phyloP scores from a whole-genome alignment of 257 asterid genomes.

The Coffea canephora region DNA sequence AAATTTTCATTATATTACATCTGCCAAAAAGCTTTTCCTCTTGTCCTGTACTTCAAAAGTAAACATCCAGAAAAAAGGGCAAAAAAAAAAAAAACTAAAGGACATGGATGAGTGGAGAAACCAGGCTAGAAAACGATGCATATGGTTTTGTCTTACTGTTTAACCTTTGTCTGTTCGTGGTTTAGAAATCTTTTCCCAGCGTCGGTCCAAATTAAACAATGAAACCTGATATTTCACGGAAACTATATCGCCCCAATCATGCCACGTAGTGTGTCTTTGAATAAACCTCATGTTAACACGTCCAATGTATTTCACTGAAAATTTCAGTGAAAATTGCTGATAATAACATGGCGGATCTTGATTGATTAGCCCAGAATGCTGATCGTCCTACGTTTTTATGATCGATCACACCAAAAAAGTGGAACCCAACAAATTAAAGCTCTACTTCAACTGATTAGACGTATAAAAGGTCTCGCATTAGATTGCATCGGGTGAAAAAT shows the following conservation, averaged over 20 bases:
- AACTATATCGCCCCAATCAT: neutral
- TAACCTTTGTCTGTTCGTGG: conserved; percentile 4
- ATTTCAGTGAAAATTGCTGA: no score
- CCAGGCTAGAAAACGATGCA: conserved; percentile 20
- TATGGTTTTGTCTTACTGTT: neutral
- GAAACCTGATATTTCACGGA: neutral
- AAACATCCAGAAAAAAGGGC: neutral
- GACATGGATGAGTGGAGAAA: conserved; percentile 17
- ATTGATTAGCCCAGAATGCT: no score
- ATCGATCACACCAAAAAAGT: neutral
- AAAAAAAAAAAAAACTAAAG: neutral
- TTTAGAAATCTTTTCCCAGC: neutral
- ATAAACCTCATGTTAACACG: neutral
- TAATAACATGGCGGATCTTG: neutral
- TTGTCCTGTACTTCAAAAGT: conserved; percentile 21
- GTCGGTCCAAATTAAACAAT: conserved; percentile 2
- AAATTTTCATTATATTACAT: no score
- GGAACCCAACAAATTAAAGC: neutral
- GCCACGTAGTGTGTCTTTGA: neutral
- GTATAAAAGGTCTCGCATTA: no score
- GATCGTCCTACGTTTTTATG: neutral
- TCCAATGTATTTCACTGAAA: no score
- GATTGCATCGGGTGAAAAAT: neutral
- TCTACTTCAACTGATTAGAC: neutral
- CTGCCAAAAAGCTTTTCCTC: neutral